Evolutionary conservation across 2,329 filamentous ascomycete species (phyloP).

Genomic region (Phaeosphaeria sp.): DNA sequence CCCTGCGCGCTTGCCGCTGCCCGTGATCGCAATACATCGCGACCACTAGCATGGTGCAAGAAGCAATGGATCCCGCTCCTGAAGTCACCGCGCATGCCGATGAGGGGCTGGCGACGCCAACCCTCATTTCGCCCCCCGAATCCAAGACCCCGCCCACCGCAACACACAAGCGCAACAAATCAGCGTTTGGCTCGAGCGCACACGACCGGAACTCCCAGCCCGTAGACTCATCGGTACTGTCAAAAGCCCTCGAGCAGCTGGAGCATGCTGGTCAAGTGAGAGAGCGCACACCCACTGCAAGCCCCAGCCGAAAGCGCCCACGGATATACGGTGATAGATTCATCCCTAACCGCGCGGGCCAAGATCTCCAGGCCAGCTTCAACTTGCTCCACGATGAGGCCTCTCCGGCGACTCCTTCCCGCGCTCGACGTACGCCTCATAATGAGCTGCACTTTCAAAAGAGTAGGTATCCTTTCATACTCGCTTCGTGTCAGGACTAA

Average conservation of each 20-base stretch:
- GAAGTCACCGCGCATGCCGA: constrained; percentile 20
- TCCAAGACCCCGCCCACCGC: constrained; percentile 67
- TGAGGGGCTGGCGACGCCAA: constrained; percentile 50
- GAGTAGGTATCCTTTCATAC: constrained; percentile 54
- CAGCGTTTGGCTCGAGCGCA: constrained; percentile 31
- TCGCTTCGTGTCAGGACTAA: constrained; percentile 13
- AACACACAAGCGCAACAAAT: constrained; percentile 56
- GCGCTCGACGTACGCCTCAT: constrained; percentile 81
- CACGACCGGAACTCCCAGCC: constrained; percentile 57
- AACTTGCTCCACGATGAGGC: constrained; percentile 90
- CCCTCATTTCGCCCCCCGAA: constrained; percentile 61
- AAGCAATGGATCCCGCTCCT: constrained; percentile 20
- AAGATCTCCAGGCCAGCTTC: constrained; percentile 92
- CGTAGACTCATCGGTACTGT: constrained; percentile 65
- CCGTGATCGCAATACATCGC: not conserved
- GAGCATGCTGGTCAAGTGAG: constrained; percentile 65
- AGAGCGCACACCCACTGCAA: constrained; percentile 68
- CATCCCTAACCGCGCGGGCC: constrained; percentile 90
- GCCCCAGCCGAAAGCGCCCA: constrained; percentile 72
- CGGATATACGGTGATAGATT: constrained; percentile 75
- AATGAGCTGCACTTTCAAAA: constrained; percentile 94
- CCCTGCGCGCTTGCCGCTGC: not conserved
- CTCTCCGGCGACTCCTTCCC: constrained; percentile 89
- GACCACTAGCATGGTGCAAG: constrained; percentile 24
- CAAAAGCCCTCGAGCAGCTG: constrained; percentile 66